A percentile compares a stretch with the other conserved stretches of the same genome.
phyloP scores from a whole-genome alignment of 2,329 filamentous ascomycete genomes.

The Rutstroemia sp. region DNA sequence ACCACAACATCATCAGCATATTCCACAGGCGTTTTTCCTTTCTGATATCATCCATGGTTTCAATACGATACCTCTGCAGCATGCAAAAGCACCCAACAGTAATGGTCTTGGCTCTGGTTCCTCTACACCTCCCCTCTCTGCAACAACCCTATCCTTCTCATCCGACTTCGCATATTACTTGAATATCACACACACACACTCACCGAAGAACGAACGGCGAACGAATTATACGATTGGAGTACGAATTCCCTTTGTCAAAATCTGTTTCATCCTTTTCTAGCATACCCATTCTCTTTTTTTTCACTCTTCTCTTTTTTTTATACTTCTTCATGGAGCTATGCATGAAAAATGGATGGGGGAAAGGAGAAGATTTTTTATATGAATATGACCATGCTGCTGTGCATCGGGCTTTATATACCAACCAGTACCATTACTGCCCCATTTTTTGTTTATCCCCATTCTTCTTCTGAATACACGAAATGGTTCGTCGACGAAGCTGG shows the following conservation, averaged over 20 bases:
- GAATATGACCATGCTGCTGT: too few relatives aligned
- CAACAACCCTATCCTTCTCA: background rate
- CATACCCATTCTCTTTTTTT: conserved; percentile 2
- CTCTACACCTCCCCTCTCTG: background rate
- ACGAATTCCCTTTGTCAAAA: conserved; percentile 9
- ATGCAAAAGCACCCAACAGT: conserved; percentile 1
- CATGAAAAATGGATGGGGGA: too few relatives aligned
- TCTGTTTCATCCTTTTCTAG: background rate
- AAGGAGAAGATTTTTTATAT: too few relatives aligned
- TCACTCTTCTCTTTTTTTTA: background rate
- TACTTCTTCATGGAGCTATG: too few relatives aligned
- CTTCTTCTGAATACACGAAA: too few relatives aligned
- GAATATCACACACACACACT: background rate
- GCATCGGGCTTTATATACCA: too few relatives aligned
- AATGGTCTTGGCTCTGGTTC: background rate
- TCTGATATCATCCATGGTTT: background rate
- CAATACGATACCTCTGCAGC: conserved; percentile 5
- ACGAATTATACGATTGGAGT: conserved; percentile 5
- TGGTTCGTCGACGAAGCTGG: too few relatives aligned
- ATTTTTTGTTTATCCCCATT: too few relatives aligned
- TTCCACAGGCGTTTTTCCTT: conserved; percentile 2
- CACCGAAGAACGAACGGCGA: background rate
- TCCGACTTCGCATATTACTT: background rate
- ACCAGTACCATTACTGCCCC: too few relatives aligned
- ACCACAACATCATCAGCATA: conserved; percentile 4